Percentiles rank a stretch among this genome's conserved stretches.
Conservation (phyloP, 2,329 filamentous ascomycete species). For the Leptodontidium sp. region DNA sequence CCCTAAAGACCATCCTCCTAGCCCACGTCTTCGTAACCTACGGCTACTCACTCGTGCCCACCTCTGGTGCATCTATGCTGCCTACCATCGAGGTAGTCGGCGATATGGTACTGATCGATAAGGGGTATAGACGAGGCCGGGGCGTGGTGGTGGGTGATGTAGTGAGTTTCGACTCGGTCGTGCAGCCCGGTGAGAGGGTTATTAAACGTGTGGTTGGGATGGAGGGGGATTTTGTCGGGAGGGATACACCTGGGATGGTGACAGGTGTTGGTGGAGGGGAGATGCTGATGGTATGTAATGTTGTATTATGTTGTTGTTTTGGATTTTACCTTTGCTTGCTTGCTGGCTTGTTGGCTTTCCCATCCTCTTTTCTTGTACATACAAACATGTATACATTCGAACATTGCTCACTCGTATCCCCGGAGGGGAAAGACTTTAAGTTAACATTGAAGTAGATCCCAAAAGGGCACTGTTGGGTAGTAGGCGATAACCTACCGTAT, state of each 20-base stretch:
- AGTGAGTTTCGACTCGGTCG: constrained; percentile 79
- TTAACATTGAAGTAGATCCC: constrained; percentile 69
- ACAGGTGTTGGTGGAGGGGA: constrained; percentile 54
- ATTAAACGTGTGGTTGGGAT: constrained; percentile 70
- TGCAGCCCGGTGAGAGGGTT: constrained; percentile 64
- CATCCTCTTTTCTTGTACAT: too few relatives aligned
- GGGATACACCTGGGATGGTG: constrained; percentile 63
- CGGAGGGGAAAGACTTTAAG: constrained; percentile 18
- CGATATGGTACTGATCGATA: constrained; percentile 74
- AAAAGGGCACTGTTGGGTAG: constrained; percentile 88
- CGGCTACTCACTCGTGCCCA: constrained; percentile 65
- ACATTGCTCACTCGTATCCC: background rate
- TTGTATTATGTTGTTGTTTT: background rate
- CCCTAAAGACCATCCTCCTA: constrained; percentile 56
- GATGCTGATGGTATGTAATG: constrained; percentile 65
- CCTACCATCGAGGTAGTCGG: constrained; percentile 77
- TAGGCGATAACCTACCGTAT: constrained; percentile 84
- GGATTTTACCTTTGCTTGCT: background rate
- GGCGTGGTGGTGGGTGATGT: constrained; percentile 81
- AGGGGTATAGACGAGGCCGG: constrained; percentile 73
- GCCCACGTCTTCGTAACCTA: constrained; percentile 66
- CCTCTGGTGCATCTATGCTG: constrained; percentile 85
- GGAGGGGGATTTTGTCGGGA: constrained; percentile 72
- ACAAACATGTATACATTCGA: background rate
- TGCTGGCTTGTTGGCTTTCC: background rate